phyloP scores from a whole-genome alignment of 1,284 basidiomycete species.

The Apiotrichum porosum region DNA sequence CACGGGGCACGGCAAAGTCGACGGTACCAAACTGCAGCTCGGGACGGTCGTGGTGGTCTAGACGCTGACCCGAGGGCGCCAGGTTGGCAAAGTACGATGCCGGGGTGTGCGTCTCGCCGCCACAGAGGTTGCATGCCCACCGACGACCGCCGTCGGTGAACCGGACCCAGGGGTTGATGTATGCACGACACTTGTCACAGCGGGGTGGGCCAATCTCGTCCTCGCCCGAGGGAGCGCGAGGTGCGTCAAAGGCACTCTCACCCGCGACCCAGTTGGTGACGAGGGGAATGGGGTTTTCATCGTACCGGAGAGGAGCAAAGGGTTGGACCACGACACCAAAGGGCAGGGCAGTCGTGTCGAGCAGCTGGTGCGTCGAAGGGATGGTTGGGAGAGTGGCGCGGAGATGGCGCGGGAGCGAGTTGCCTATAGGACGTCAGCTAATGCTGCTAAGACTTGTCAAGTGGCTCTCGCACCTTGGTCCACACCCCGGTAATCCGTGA shows the following conservation, averaged over 20 bases:
- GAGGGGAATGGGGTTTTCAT: conserved; percentile 76
- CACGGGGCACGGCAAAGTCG: conserved; percentile 78
- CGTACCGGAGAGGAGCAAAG: conserved; percentile 74
- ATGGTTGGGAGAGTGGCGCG: conserved; percentile 66
- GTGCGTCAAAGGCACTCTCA: conserved; percentile 55
- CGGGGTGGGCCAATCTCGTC: conserved; percentile 68
- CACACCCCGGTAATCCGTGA: conserved; percentile 79
- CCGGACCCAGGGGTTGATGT: conserved; percentile 91
- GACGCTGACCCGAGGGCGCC: conserved; percentile 70
- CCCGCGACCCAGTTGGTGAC: conserved; percentile 53
- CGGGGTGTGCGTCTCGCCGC: conserved; percentile 72
- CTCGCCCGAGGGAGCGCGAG: conserved; percentile 60
- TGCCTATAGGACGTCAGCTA: conserved; percentile 50
- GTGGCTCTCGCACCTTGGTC: conserved; percentile 68
- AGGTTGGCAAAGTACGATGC: conserved; percentile 82
- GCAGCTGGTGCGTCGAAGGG: conserved; percentile 74
- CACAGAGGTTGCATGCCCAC: conserved; percentile 93
- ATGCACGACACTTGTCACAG: conserved; percentile 80
- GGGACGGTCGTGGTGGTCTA: conserved; percentile 77
- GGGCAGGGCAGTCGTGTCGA: conserved; percentile 77
- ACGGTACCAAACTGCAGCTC: conserved; percentile 89
- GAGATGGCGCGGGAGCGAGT: conserved; percentile 64
- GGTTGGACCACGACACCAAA: conserved; percentile 84
- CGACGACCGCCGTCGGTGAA: conserved; percentile 79
- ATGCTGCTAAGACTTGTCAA: neutral